phyloP scores from a whole-genome alignment of 768 basidiomycete genomes.

The Russula olivacea region DNA sequence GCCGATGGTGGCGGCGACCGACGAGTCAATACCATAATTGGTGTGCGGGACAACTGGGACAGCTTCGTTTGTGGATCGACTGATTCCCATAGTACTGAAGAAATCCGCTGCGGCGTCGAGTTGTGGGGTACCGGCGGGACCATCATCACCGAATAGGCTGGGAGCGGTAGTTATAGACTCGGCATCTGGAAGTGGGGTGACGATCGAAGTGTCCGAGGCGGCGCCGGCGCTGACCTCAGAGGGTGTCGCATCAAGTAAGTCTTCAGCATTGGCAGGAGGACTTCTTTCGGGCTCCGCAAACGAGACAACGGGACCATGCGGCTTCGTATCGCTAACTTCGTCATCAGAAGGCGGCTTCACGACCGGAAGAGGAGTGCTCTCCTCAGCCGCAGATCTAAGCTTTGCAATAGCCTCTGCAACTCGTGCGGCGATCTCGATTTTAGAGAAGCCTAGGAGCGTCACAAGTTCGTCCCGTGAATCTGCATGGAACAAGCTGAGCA shows the following conservation, averaged over 20 bases:
- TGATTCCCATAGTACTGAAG: conserved; percentile 71
- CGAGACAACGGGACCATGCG: conserved; percentile 73
- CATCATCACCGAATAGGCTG: conserved; percentile 82
- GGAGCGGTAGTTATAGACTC: conserved; percentile 84
- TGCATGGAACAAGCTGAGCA: conserved; percentile 83
- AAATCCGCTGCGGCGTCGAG: conserved; percentile 73
- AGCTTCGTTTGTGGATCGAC: conserved; percentile 39
- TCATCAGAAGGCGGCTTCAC: conserved; percentile 29
- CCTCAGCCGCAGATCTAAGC: conserved; percentile 46
- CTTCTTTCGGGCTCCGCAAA: conserved; percentile 71
- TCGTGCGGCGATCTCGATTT: conserved; percentile 70
- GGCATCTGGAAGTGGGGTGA: conserved; percentile 52
- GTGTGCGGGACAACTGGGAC: conserved; percentile 66
- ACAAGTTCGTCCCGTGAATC: conserved; percentile 89
- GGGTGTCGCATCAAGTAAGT: conserved; percentile 53
- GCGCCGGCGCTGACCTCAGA: conserved; percentile 68
- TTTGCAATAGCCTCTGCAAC: conserved; percentile 80
- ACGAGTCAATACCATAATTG: conserved; percentile 77
- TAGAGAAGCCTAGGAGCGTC: conserved; percentile 86
- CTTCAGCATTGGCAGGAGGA: conserved; percentile 37
- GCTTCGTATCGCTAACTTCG: conserved; percentile 39
- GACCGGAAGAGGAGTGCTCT: conserved; percentile 26
- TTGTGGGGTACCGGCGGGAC: conserved; percentile 54
- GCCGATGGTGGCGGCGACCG: conserved; percentile 93
- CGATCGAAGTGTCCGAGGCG: conserved; percentile 55